Evolutionary conservation across 208 protist genomes (phyloP).

Genomic region (Crithidia thermophila): DNA sequence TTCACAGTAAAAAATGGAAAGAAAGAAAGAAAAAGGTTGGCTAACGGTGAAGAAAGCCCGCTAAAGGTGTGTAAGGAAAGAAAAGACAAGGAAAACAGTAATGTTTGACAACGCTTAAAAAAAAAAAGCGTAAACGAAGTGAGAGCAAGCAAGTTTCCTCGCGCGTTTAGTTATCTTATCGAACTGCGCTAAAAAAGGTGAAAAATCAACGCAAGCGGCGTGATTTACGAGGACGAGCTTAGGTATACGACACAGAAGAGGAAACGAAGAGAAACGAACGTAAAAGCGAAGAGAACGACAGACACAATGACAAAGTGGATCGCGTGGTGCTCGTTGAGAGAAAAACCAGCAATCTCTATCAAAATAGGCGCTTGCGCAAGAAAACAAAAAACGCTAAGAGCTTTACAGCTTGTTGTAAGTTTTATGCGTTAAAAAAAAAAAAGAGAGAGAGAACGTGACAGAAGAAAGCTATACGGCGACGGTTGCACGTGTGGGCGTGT

Average conservation of each 20-base stretch:
- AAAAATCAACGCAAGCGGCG: not conserved
- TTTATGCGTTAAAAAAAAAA: too few species aligned
- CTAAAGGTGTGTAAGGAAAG: too few species aligned
- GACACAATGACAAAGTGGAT: not conserved
- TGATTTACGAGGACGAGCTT: not conserved
- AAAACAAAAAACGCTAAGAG: constrained; percentile 5
- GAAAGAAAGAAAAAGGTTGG: not conserved
- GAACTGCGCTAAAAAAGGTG: not conserved
- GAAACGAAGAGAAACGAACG: not conserved
- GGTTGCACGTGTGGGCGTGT: too few species aligned
- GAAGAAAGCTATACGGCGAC: too few species aligned
- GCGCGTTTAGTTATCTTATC: too few species aligned
- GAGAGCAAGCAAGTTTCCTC: not conserved
- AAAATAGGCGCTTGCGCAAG: not conserved
- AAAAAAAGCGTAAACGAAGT: not conserved
- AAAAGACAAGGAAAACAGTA: not conserved
- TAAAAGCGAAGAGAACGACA: not conserved
- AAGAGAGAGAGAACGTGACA: too few species aligned
- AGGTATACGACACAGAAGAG: not conserved
- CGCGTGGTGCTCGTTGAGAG: too few species aligned
- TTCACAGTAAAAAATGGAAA: not conserved
- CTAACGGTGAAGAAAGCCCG: not conserved
- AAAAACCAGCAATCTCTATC: not conserved
- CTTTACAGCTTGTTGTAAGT: too few species aligned
- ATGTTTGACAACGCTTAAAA: not conserved